These are phyloP conservation scores for Domatiomyces catenatus DNA, from an alignment of 2,329 filamentous ascomycete species.

Conservation along the genomic window DNA sequence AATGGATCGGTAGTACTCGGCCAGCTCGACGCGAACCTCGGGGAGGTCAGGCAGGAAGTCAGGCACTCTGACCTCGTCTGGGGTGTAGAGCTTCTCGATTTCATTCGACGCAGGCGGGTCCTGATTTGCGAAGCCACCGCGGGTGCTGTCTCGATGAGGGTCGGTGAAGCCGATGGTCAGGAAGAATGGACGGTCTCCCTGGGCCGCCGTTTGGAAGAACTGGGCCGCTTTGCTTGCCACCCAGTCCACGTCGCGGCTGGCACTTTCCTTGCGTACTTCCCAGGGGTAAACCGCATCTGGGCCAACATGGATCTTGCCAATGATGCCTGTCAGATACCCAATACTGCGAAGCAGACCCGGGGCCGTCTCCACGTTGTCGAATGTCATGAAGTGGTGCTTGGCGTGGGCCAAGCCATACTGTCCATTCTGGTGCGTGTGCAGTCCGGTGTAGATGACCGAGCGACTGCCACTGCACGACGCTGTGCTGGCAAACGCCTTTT, in stretches of 20 bases:
- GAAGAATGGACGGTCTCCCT: slow-evolving; percentile 25
- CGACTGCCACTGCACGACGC: slow-evolving; percentile 36
- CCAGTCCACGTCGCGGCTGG: slow-evolving; percentile 29
- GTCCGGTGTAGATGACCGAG: slow-evolving; percentile 34
- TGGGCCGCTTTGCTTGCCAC: slow-evolving; percentile 25
- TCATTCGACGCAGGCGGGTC: slow-evolving; percentile 21
- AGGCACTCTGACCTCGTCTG: slow-evolving; percentile 27
- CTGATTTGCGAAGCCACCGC: slow-evolving; percentile 32
- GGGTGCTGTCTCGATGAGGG: slow-evolving; percentile 30
- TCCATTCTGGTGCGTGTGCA: slow-evolving; percentile 34
- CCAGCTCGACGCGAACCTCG: slow-evolving; percentile 29
- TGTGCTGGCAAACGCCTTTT: slow-evolving; percentile 30
- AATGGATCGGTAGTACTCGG: slow-evolving; percentile 30
- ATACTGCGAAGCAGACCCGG: slow-evolving; percentile 25
- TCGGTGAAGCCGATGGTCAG: slow-evolving; percentile 35
- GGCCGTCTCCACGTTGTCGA: slow-evolving; percentile 29
- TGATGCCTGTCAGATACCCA: slow-evolving; percentile 33
- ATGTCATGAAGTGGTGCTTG: slow-evolving; percentile 30
- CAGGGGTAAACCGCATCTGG: slow-evolving; percentile 29
- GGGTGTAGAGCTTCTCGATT: slow-evolving; percentile 17
- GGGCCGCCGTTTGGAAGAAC: slow-evolving; percentile 26
- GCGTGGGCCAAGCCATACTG: slow-evolving; percentile 31
- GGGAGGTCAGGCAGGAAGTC: slow-evolving; percentile 29
- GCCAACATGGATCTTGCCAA: slow-evolving; percentile 37
- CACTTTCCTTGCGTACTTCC: slow-evolving; percentile 27